Evolutionary conservation across 768 basidiomycete genomes (phyloP).

Genomic region (Hirschioporus abietinus): DNA sequence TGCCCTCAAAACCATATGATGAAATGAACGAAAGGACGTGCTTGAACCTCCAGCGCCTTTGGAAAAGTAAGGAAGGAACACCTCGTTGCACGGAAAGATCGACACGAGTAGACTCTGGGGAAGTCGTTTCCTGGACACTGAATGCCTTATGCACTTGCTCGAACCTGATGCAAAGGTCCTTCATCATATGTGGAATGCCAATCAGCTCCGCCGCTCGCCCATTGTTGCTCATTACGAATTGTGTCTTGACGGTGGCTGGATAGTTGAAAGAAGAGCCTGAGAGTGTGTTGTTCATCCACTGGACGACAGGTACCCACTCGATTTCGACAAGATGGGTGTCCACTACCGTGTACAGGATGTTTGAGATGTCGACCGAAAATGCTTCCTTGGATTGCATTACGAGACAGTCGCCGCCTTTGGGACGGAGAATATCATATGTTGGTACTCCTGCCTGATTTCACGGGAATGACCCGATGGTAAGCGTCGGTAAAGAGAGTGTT

Average conservation of each 20-base stretch:
- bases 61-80: too few relatives aligned
- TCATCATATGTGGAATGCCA: too few relatives aligned
- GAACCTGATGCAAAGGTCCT: background rate
- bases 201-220: too few relatives aligned
- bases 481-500: too few relatives aligned
- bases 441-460: too few relatives aligned
- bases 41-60: background rate
- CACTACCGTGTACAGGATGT: background rate
- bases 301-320: background rate
- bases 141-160: background rate
- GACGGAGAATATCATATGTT: too few relatives aligned
- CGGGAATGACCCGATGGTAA: too few relatives aligned
- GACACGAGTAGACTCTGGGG: background rate
- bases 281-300: background rate
- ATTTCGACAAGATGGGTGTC: background rate
- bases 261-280: background rate
- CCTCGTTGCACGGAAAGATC: too few relatives aligned
- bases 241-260: background rate
- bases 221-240: background rate
- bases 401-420: background rate
- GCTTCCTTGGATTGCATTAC: background rate
- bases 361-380: background rate
- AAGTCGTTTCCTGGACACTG: background rate
- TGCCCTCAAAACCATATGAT: too few relatives aligned
- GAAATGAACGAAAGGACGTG: background rate